These are phyloP conservation scores for Hypoxylon cercidicola DNA, from an alignment of 495 filamentous ascomycete genomes.

Conservation along the genomic window DNA sequence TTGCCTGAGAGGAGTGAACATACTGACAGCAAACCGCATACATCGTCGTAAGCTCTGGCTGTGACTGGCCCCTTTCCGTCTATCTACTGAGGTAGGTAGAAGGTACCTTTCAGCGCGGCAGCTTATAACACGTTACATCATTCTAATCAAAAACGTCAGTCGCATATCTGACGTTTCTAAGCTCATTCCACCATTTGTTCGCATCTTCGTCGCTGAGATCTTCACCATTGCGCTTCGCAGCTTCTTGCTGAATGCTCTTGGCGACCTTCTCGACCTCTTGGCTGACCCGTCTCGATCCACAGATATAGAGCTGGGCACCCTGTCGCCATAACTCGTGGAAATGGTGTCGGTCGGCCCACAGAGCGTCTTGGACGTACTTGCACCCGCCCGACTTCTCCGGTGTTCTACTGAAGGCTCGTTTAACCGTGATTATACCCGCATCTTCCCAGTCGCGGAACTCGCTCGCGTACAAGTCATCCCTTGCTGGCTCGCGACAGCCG, in stretches of 20 bases:
- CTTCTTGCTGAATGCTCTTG: conserved; percentile 63
- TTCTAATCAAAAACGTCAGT: conserved; percentile 68
- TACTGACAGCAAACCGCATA: no score
- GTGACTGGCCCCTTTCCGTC: no score
- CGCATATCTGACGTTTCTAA: conserved; percentile 68
- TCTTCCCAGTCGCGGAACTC: conserved; percentile 65
- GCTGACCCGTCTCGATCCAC: conserved; percentile 56
- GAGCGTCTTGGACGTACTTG: conserved; percentile 67
- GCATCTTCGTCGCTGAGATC: conserved; percentile 51
- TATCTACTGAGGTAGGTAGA: no score
- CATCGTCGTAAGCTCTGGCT: no score
- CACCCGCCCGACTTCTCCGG: conserved; percentile 37
- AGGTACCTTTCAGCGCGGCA: no score
- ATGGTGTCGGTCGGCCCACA: conserved; percentile 64
- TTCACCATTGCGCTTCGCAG: conserved; percentile 34
- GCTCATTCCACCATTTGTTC: conserved; percentile 60
- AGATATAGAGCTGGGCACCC: conserved; percentile 70
- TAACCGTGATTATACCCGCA: conserved; percentile 63
- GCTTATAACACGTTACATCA: no score
- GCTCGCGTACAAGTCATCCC: conserved; percentile 64
- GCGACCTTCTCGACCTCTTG: conserved; percentile 55
- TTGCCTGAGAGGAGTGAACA: no score
- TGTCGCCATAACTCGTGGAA: conserved; percentile 57
- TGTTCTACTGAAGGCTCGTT: conserved; percentile 57
- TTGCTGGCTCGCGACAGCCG: conserved; percentile 63